Conservation (phyloP, 106 monocot genomes). For the Acorus calamus region DNA sequence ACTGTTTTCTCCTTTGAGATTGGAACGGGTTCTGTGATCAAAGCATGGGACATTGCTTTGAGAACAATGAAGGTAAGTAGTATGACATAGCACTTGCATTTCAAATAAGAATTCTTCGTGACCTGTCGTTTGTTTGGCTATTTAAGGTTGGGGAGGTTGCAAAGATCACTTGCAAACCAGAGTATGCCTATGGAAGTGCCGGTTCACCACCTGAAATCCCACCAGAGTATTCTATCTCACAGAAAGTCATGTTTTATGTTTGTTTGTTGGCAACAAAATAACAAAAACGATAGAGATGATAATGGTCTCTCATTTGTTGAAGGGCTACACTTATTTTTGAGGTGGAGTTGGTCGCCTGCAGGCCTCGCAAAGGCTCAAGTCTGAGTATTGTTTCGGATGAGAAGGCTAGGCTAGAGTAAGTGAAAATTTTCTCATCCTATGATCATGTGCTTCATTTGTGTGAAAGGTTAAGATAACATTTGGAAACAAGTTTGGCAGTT, state of each 20-base stretch:
- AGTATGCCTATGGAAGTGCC: conserved; percentile 94
- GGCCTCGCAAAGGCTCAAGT: conserved; percentile 82
- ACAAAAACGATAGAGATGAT: not conserved
- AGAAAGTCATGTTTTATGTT: too few species aligned
- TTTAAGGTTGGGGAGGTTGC: conserved; percentile 86
- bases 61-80: conserved; percentile 85
- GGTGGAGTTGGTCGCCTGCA: conserved; percentile 79
- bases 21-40: conserved; percentile 73
- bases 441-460: not conserved
- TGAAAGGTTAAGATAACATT: too few species aligned
- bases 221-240: conserved; percentile 40
- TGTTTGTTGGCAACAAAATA: not conserved
- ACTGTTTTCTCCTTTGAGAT: conserved; percentile 83
- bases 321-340: conserved; percentile 89
- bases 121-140: not conserved
- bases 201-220: conserved; percentile 96
- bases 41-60: conserved; percentile 91
- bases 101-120: not conserved
- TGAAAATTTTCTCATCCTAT: not conserved
- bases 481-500: too few species aligned
- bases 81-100: not conserved
- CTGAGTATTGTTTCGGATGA: conserved; percentile 58
- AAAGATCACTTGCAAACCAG: conserved; percentile 85
- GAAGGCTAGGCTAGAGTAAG: conserved; percentile 87
- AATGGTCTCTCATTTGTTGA: conserved; percentile 1